phyloP scores from a whole-genome alignment of 306 rosid genomes.

The Vicia faba region DNA sequence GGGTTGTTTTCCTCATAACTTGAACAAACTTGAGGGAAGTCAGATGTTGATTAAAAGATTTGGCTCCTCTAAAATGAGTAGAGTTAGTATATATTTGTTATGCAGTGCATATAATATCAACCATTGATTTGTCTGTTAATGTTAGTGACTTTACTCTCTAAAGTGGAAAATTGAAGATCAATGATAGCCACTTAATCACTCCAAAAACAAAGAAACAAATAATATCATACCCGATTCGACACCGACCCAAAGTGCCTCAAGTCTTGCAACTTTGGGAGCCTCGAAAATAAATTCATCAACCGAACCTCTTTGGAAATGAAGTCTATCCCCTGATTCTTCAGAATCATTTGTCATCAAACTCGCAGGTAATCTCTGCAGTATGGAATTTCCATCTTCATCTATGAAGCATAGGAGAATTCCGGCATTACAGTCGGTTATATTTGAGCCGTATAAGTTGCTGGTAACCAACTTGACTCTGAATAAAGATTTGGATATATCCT shows the following conservation, averaged over 20 bases:
- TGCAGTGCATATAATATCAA: no score
- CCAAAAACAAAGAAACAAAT: constrained; percentile 24
- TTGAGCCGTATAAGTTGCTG: constrained; percentile 66
- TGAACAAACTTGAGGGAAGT: neutral
- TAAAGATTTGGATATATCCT: constrained; percentile 49
- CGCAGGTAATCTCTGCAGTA: constrained; percentile 72
- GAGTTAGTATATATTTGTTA: no score
- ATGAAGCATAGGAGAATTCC: constrained; percentile 83
- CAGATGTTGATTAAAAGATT: neutral
- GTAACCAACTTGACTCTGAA: constrained; percentile 68
- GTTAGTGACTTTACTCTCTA: no score
- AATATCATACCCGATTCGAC: constrained; percentile 79
- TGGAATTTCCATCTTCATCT: constrained; percentile 67
- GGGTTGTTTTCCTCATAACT: constrained; percentile 4
- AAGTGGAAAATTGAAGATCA: constrained; percentile 13
- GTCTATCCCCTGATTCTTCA: constrained; percentile 44
- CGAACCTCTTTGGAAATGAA: constrained; percentile 76
- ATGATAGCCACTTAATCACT: constrained; percentile 13
- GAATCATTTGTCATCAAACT: constrained; percentile 48
- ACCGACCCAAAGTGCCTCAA: constrained; percentile 78
- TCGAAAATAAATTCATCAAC: constrained; percentile 69
- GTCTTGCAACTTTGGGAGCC: constrained; percentile 67
- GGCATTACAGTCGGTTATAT: constrained; percentile 61
- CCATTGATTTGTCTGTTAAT: no score
- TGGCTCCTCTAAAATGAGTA: no score